phyloP scores from a whole-genome alignment of 371 early-diverging fungal genomes.

The Apophysomyces ossiformis region DNA sequence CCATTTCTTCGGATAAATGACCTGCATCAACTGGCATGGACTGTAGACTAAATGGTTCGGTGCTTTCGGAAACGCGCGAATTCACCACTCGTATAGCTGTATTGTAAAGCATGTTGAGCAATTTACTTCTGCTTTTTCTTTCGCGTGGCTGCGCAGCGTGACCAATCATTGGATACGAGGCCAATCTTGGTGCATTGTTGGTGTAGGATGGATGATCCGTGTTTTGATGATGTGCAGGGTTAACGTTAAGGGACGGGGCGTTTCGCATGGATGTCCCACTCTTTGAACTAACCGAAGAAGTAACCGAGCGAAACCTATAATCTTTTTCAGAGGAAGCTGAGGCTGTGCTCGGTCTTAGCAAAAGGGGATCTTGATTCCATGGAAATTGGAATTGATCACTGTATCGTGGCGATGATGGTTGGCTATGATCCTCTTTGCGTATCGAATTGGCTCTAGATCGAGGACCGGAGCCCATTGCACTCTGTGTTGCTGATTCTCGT shows the following conservation, averaged over 20 bases:
- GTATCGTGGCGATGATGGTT: constrained; percentile 17
- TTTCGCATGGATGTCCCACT: constrained; percentile 34
- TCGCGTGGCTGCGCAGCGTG: constrained; percentile 6
- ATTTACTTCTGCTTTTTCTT: constrained; percentile 1
- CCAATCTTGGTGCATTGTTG: neutral
- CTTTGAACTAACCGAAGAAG: constrained; percentile 2
- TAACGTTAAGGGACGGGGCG: constrained; percentile 24
- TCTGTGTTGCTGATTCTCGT: constrained; percentile 7
- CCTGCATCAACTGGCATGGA: constrained; percentile 4
- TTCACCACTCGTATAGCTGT: constrained; percentile 46
- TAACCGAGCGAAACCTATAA: constrained; percentile 1
- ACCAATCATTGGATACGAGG: neutral
- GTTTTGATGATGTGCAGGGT: constrained; percentile 7
- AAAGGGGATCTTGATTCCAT: constrained; percentile 18
- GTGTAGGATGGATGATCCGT: constrained; percentile 15
- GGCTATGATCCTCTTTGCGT: constrained; percentile 1
- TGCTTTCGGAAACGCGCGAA: constrained; percentile 36
- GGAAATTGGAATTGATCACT: constrained; percentile 8
- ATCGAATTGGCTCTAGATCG: constrained; percentile 8
- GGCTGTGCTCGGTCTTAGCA: constrained; percentile 1
- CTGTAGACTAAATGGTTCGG: constrained; percentile 16
- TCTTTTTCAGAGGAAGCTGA: constrained; percentile 10
- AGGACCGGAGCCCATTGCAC: constrained; percentile 3
- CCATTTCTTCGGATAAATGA: neutral
- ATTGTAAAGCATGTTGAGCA: constrained; percentile 11